Conservation (phyloP, 192 early-diverging fungal species). For the Coemansia sp. region DNA sequence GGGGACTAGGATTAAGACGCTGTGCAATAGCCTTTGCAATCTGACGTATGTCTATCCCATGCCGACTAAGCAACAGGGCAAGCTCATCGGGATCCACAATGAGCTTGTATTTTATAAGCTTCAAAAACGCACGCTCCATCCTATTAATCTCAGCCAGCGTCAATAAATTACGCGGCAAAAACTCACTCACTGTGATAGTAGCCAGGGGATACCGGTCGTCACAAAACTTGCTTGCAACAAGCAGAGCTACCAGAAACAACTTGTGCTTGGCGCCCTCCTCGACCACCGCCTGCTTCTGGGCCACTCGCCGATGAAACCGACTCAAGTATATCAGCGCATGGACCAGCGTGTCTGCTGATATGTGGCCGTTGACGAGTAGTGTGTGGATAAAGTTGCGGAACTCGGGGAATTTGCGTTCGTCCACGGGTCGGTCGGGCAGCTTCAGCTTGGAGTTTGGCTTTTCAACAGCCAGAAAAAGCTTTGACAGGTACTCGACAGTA, state of each 20-base stretch:
- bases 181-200: constrained; percentile 34
- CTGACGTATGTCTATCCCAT: constrained; percentile 42
- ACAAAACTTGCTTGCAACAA: constrained; percentile 51
- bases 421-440: constrained; percentile 19
- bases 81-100: constrained; percentile 45
- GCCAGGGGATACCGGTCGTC: constrained; percentile 46
- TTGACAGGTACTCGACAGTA: constrained; percentile 34
- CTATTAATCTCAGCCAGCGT: constrained; percentile 32
- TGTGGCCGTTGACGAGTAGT: constrained; percentile 41
- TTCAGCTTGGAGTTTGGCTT: constrained; percentile 24
- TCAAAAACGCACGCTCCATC: constrained; percentile 45
- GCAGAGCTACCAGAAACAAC: constrained; percentile 37
- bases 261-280: constrained; percentile 49
- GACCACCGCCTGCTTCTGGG: constrained; percentile 21
- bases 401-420: constrained; percentile 34
- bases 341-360: constrained; percentile 42
- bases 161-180: constrained; percentile 29
- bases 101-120: constrained; percentile 41
- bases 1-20: constrained; percentile 1
- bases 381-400: constrained; percentile 44
- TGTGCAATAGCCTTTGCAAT: constrained; percentile 31
- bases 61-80: constrained; percentile 32
- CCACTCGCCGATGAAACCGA: constrained; percentile 28
- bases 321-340: constrained; percentile 48
- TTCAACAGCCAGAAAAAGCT: constrained; percentile 40